Evolutionary conservation across 805 yeast genomes (phyloP), one percentile per base, ranked within the genome.

Genomic region (Saccharomycopsis amapae): DNA sequence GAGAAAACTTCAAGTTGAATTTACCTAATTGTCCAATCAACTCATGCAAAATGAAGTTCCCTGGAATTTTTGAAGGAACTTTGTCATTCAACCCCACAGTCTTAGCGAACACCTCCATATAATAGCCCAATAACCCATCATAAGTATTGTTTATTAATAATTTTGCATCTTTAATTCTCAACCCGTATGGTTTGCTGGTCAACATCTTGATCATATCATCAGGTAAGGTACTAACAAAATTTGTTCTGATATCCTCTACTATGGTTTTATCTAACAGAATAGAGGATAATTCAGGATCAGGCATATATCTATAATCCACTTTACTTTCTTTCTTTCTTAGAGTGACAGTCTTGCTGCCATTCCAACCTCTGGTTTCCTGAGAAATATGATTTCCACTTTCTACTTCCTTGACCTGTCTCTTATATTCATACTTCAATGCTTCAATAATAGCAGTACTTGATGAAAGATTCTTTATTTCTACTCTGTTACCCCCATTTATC

Each of bases 311-410:
- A 62, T 93, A 93, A 62, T 93, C 98, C 10, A 85, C 73, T 0
- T 85, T 75, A 33, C 76, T 75, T 60, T 90, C 97, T 57, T 93
- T 93, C 3, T 76, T 69, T 58, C 98, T 75, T 41, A 83, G 64
- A 41, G 74, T 70, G 38, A 72, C 68, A 0, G 97, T 90, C 35
- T 68, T 65, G 2, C 62, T 62, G 2, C 96, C 97, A 56, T 82
- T 81, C 96, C 97, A 93, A 17, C 96, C 93, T 58, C 97, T 72
- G 0, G 98, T 93, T 57, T 89, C 95, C 5, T 66, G 56, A 7
- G 57, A 44, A 4, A 58, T 42, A 3, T 53, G 53, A 31, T 59
- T 55, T 0, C 75, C 75, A 0, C 50, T 49, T 48, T 72, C 58
- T 7, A 84, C 58, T 10, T 71, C 63, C 0, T 58, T 50, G 5